phyloP scores from a whole-genome alignment of 2,329 filamentous ascomycete genomes.

The Dichotomopilus funicola region DNA sequence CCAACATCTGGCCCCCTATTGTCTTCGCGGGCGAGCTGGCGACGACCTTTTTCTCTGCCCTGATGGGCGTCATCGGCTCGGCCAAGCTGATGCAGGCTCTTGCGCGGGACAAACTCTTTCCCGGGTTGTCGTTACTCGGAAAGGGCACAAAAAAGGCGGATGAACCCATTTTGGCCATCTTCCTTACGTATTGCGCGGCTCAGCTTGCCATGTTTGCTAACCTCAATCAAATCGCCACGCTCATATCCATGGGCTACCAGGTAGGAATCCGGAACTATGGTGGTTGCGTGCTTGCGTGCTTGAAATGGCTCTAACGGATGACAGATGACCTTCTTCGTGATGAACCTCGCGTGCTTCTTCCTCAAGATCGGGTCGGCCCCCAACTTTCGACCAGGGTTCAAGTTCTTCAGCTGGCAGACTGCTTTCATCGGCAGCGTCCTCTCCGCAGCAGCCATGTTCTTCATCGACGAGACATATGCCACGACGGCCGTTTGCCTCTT shows the following conservation, averaged over 20 bases:
- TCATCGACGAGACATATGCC: conserved; percentile 77
- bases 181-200: conserved; percentile 67
- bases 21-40: conserved; percentile 78
- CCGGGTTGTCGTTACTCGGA: conserved; percentile 66
- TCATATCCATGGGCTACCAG: conserved; percentile 86
- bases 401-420: conserved; percentile 83
- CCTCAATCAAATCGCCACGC: conserved; percentile 80
- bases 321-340: conserved; percentile 81
- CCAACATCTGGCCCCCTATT: conserved; percentile 66
- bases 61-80: conserved; percentile 82
- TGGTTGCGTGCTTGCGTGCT: background rate
- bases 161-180: conserved; percentile 68
- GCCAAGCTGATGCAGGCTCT: conserved; percentile 81
- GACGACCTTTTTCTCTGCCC: conserved; percentile 73
- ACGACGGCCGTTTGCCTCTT: conserved; percentile 67
- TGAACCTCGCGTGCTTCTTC: conserved; percentile 80
- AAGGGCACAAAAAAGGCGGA: conserved; percentile 66
- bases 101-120: conserved; percentile 70
- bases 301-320: conserved; percentile 14
- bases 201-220: conserved; percentile 77
- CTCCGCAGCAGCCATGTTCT: conserved; percentile 80
- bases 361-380: conserved; percentile 82
- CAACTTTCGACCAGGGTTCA: conserved; percentile 82
- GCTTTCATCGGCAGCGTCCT: conserved; percentile 68
- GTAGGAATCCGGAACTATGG: conserved; percentile 29